Evolutionary conservation across 768 basidiomycete genomes (phyloP), one percentile per base, ranked within the genome.

Genomic region (button mushroom (Agaricus bisporus)): DNA sequence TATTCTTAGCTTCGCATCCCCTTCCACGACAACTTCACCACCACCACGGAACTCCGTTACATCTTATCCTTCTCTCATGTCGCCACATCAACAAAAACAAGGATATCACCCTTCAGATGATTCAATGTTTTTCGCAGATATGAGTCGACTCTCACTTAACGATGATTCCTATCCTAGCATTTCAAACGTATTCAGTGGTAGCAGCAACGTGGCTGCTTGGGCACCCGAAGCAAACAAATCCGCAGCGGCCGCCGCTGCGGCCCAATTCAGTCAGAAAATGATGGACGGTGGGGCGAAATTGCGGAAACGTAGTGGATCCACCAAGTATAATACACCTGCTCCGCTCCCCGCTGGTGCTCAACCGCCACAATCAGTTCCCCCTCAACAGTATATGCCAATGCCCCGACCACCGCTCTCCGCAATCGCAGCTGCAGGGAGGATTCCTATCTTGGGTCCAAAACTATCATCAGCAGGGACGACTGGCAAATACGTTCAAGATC

Each of bases 91-190:
- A 66, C 77, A 81, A 52, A 75, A 70, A 48, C 89, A 91, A 61
- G 89, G 89, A 37, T 91, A 91, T 61, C 77, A 76, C 22, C 88
- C 88, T 1, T 89, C 86, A 5, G 66, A 84, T n/a, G 79, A 79
- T 51, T 88, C 86, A 20, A 90, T 88, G 85, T 89, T 88, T 59
- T 59, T 65, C 56, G 64, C 63, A 56, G 63, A 63, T 66, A 69
- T 62, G 58, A 54, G 62, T 54, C 63, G 58, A 64, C 67, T 39
- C 67, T 71, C 52, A 4, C 45, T 54, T 5, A 47, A 41, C 26
- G 45, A 54, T 41, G 22, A 17, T 15, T 12, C 5, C 5, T 39
- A 39, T 39, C n/a, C 50, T 3, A 43, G 41, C 41, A 42, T 20
- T 38, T 12, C 36, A 38, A 26, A 41, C 22, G 15, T 43, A 43